phyloP scores from a whole-genome alignment of 148 eudicot species.

The Nepenthes mirabilis region DNA sequence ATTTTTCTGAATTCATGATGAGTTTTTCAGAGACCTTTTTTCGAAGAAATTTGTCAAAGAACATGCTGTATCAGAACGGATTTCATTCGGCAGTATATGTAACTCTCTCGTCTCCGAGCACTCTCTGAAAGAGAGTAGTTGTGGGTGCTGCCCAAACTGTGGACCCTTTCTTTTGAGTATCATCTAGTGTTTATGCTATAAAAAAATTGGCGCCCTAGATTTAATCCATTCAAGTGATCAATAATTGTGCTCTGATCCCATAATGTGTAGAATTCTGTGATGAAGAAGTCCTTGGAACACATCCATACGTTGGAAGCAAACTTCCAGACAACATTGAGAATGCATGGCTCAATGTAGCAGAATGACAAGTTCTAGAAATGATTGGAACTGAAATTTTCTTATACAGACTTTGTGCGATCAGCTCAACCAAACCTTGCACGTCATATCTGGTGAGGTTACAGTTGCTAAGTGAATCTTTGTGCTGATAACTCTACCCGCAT shows the following conservation, averaged over 20 bases:
- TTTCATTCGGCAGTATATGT: conserved; percentile 66
- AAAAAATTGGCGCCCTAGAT: not conserved
- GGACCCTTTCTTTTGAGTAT: too few species aligned
- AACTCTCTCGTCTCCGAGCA: not conserved
- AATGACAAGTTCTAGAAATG: conserved; percentile 88
- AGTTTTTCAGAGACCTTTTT: conserved; percentile 5
- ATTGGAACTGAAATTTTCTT: conserved; percentile 78
- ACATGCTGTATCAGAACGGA: conserved; percentile 79
- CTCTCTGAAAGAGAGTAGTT: too few species aligned
- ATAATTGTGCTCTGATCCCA: not conserved
- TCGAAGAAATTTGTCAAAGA: conserved; percentile 89
- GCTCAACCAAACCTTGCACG: conserved; percentile 71
- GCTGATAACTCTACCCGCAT: not conserved
- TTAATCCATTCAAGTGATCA: not conserved
- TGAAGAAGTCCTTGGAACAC: conserved; percentile 65
- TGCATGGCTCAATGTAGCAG: conserved; percentile 74
- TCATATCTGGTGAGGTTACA: conserved; percentile 61
- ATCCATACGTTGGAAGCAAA: conserved; percentile 60
- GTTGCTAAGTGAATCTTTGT: conserved; percentile 30
- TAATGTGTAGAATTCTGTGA: conserved; percentile 55
- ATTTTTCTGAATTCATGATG: conserved; percentile 2
- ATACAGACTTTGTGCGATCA: conserved; percentile 71
- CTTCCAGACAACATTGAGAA: conserved; percentile 72
- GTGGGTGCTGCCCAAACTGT: too few species aligned
- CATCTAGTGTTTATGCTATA: not conserved